Percentiles rank a stretch among this genome's conserved stretches.
These are phyloP conservation scores for Naumovozyma castellii DNA, from an alignment of 805 yeast genomes.

Conservation along the genomic window DNA sequence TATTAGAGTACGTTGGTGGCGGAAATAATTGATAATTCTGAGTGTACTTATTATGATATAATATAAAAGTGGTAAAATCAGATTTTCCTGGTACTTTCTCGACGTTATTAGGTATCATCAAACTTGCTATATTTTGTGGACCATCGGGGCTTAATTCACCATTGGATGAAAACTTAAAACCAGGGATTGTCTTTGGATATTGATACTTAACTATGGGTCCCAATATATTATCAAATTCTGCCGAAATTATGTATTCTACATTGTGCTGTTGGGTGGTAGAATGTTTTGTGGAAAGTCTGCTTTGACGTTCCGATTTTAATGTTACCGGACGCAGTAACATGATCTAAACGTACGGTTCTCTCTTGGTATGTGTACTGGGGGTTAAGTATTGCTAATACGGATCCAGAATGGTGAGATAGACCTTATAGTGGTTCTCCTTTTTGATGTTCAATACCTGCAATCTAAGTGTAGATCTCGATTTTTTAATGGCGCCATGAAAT, in stretches of 20 bases:
- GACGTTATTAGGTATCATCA: constrained; percentile 55
- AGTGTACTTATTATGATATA: constrained; percentile 33
- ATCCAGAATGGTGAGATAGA: too few species aligned
- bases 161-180: constrained; percentile 18
- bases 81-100: constrained; percentile 42
- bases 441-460: too few species aligned
- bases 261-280: constrained; percentile 17
- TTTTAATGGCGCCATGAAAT: too few species aligned
- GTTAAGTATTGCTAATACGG: too few species aligned
- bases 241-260: constrained; percentile 51
- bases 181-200: constrained; percentile 40
- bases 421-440: too few species aligned
- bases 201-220: constrained; percentile 63
- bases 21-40: constrained; percentile 21
- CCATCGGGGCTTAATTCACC: constrained; percentile 1
- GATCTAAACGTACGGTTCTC: too few species aligned
- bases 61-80: constrained; percentile 48
- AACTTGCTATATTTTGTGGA: constrained; percentile 34
- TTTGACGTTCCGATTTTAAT: neutral
- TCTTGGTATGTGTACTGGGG: too few species aligned
- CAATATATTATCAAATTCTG: constrained; percentile 69
- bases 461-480: too few species aligned
- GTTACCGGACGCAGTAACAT: too few species aligned
- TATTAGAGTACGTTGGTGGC: constrained; percentile 8
- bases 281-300: neutral